These are phyloP conservation scores for Leptographium galeiforme DNA, from an alignment of 2,329 filamentous ascomycete species.

Conservation along the genomic window DNA sequence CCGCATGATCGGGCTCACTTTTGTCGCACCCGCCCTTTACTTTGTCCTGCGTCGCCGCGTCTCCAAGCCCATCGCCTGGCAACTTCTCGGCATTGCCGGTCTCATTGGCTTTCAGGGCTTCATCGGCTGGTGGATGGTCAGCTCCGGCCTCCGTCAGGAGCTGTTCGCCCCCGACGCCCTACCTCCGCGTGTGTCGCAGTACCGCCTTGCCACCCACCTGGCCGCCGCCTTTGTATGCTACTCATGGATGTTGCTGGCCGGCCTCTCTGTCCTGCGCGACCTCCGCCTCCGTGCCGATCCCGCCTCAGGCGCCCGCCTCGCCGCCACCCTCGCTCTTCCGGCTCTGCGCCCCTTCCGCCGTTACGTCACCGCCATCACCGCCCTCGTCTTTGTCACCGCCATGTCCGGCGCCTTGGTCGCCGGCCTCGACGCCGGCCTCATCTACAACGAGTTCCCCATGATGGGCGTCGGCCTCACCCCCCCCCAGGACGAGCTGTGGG, in stretches of 20 bases:
- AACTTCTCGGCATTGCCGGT: conserved; percentile 68
- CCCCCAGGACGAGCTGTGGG: conserved; percentile 70
- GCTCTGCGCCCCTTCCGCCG: conserved; percentile 61
- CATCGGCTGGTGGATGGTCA: conserved; percentile 99
- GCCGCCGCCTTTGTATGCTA: conserved; percentile 88
- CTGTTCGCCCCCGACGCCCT: conserved; percentile 83
- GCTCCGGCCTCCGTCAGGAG: conserved; percentile 89
- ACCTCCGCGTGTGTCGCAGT: conserved; percentile 88
- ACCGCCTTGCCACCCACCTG: conserved; percentile 79
- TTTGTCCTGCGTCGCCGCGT: conserved; percentile 73
- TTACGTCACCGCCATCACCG: conserved; percentile 55
- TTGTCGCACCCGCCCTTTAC: conserved; percentile 77
- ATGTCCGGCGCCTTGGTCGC: conserved; percentile 92
- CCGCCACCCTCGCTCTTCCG: conserved; percentile 51
- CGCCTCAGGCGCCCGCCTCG: conserved; percentile 41
- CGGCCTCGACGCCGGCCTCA: conserved; percentile 86
- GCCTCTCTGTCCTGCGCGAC: conserved; percentile 69
- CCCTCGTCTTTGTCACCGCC: conserved; percentile 74
- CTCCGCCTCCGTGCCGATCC: conserved; percentile 58
- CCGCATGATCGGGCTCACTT: conserved; percentile 76
- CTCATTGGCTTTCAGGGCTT: conserved; percentile 92
- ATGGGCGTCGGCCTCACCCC: conserved; percentile 82
- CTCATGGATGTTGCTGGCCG: conserved; percentile 84
- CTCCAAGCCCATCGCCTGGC: conserved; percentile 60
- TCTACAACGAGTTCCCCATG: conserved; percentile 96